Evolutionary conservation across 106 monocot genomes (phyloP).

Genomic region (Alisma plantagoaquatica): DNA sequence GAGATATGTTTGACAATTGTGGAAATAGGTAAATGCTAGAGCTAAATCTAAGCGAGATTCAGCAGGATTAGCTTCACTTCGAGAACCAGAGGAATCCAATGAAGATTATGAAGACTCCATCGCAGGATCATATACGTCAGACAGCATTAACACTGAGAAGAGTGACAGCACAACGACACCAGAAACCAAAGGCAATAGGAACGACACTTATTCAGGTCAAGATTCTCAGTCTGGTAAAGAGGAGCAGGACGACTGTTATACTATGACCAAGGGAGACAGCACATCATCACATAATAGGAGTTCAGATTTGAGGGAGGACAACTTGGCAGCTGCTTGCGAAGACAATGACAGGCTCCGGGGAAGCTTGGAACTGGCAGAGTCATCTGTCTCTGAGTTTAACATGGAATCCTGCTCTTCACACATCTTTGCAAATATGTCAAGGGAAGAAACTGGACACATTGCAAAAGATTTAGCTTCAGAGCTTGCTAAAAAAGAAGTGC

Average conservation of each 20-base stretch:
- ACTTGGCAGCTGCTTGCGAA: conserved; percentile 47
- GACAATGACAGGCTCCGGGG: conserved; percentile 49
- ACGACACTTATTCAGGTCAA: conserved; percentile 13
- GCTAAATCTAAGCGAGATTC: conserved; percentile 39
- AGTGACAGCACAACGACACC: conserved; percentile 33
- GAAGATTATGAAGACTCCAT: conserved; percentile 47
- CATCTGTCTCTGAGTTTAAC: conserved; percentile 65
- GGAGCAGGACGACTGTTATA: conserved; percentile 12
- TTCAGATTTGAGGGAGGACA: conserved; percentile 49
- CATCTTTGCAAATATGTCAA: conserved; percentile 41
- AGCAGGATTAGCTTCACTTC: conserved; percentile 23
- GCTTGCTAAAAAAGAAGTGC: conserved; percentile 54
- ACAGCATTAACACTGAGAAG: conserved; percentile 65
- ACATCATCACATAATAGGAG: conserved; percentile 68
- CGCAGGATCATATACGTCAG: conserved; percentile 67
- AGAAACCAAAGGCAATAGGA: conserved; percentile 11
- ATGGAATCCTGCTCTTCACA: conserved; percentile 67
- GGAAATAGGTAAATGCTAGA: conserved; percentile 48
- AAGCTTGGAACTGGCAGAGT: conserved; percentile 54
- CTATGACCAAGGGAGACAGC: conserved; percentile 39
- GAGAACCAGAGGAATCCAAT: conserved; percentile 41
- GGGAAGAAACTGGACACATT: conserved; percentile 56
- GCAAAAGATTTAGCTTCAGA: conserved; percentile 51
- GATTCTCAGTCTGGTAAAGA: conserved; percentile 26
- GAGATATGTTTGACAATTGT: too few relatives aligned